phyloP scores from a whole-genome alignment of 2,329 filamentous ascomycete species.

The Phaeophleospora eucalypticola region DNA sequence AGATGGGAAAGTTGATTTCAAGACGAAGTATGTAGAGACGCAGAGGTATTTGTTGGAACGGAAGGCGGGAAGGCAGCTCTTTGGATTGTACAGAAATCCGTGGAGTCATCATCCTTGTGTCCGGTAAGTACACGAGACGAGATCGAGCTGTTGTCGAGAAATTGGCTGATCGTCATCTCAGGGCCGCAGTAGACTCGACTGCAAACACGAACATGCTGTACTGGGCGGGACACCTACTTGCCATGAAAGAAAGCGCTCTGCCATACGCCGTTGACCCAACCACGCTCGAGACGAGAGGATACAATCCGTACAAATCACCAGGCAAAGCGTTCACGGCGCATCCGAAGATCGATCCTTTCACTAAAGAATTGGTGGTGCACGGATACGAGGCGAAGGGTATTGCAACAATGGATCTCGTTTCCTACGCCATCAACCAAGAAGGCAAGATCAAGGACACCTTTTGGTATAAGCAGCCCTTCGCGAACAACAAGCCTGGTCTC shows the following conservation, averaged over 20 bases:
- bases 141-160: neutral
- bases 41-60: slow-evolving; percentile 40
- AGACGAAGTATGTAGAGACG: slow-evolving; percentile 41
- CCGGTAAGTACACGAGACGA: neutral
- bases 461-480: slow-evolving; percentile 40
- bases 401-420: slow-evolving; percentile 35
- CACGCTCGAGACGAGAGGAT: slow-evolving; percentile 38
- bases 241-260: slow-evolving; percentile 47
- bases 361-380: slow-evolving; percentile 40
- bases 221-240: slow-evolving; percentile 54
- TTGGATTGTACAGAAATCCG: slow-evolving; percentile 56
- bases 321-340: slow-evolving; percentile 43
- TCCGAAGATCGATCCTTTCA: slow-evolving; percentile 43
- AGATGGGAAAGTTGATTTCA: slow-evolving; percentile 41
- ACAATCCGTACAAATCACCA: slow-evolving; percentile 38
- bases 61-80: slow-evolving; percentile 40
- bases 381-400: slow-evolving; percentile 41
- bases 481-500: slow-evolving; percentile 26
- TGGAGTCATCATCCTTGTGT: slow-evolving; percentile 44
- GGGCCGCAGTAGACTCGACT: slow-evolving; percentile 47
- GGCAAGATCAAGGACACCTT: slow-evolving; percentile 38
- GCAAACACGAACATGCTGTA: slow-evolving; percentile 59
- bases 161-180: too few species aligned
- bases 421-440: slow-evolving; percentile 37
- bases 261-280: slow-evolving; percentile 40